Percentiles rank a stretch among this genome's conserved stretches.
Evolutionary conservation across 495 filamentous ascomycete species (phyloP).

Genomic region (Viridothelium virens): DNA sequence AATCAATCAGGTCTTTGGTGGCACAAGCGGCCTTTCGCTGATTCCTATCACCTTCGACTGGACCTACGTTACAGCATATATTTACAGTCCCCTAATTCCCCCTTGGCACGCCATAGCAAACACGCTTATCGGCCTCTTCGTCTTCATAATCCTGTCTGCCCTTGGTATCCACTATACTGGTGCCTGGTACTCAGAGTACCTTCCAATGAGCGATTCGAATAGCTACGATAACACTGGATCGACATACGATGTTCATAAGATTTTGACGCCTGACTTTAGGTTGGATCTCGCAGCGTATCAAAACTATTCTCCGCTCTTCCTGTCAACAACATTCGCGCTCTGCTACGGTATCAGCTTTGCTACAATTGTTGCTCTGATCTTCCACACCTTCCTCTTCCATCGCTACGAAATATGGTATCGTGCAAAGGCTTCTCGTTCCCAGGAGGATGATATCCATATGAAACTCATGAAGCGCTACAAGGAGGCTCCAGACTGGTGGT

Average conservation of each 20-base stretch:
- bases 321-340: constrained; percentile 71
- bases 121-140: constrained; percentile 47
- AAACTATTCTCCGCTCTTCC: constrained; percentile 67
- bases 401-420: constrained; percentile 61
- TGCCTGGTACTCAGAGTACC: constrained; percentile 64
- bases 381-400: constrained; percentile 64
- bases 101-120: constrained; percentile 60
- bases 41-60: constrained; percentile 90
- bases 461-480: constrained; percentile 54
- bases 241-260: constrained; percentile 63
- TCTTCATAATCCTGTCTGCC: constrained; percentile 25
- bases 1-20: constrained; percentile 40
- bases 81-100: constrained; percentile 58
- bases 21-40: constrained; percentile 71
- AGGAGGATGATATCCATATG: constrained; percentile 60
- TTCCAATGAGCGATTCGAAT: constrained; percentile 67
- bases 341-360: constrained; percentile 76
- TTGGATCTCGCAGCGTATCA: constrained; percentile 64
- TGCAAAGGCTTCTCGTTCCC: constrained; percentile 41
- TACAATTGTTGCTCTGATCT: constrained; percentile 59
- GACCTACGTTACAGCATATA: constrained; percentile 59
- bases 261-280: constrained; percentile 60
- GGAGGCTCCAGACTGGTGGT: constrained; percentile 60
- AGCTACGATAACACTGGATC: constrained; percentile 78
- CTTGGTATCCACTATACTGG: constrained; percentile 44